Conservation (phyloP, 2,329 filamentous ascomycete species). For the Pseudocercospora pini-densiflorae region DNA sequence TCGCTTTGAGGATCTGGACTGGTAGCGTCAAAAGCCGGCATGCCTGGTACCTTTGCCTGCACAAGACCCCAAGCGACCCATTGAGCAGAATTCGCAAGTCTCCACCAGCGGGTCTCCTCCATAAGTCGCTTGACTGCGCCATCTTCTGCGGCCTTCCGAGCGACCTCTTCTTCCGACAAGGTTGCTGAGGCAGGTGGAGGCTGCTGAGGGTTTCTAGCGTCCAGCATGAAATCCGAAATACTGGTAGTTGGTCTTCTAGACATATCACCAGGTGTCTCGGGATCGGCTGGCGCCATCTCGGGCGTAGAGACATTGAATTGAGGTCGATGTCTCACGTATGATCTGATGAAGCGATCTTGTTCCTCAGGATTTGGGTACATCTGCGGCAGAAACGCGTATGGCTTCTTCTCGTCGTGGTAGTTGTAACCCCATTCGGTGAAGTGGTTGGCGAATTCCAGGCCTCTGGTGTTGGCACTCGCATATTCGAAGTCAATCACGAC, state of each 20-base stretch:
- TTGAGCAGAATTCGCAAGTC: constrained; percentile 81
- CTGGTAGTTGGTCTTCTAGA: constrained; percentile 41
- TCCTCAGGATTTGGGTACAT: constrained; percentile 79
- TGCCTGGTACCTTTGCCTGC: constrained; percentile 82
- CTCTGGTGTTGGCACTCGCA: constrained; percentile 82
- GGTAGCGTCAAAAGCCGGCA: constrained; percentile 56
- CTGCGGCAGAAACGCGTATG: constrained; percentile 67
- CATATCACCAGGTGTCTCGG: constrained; percentile 33
- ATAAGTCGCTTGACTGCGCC: constrained; percentile 70
- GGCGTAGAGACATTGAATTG: constrained; percentile 58
- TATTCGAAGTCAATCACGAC: constrained; percentile 99
- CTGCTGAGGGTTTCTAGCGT: constrained; percentile 58
- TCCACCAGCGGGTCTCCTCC: constrained; percentile 82
- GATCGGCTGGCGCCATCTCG: constrained; percentile 33
- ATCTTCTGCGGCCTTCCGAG: constrained; percentile 66
- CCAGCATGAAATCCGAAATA: constrained; percentile 75
- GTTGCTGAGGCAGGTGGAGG: constrained; percentile 12
- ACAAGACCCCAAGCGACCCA: constrained; percentile 98
- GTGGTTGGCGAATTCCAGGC: constrained; percentile 95
- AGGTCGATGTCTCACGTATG: constrained; percentile 83
- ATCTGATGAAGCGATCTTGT: constrained; percentile 81
- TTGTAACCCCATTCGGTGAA: constrained; percentile 99
- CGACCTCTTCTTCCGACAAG: constrained; percentile 28
- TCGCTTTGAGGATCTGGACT: constrained; percentile 25
- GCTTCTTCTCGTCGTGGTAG: constrained; percentile 74